Conservation (phyloP, 306 rosid genomes). For the Vicia villosa region DNA sequence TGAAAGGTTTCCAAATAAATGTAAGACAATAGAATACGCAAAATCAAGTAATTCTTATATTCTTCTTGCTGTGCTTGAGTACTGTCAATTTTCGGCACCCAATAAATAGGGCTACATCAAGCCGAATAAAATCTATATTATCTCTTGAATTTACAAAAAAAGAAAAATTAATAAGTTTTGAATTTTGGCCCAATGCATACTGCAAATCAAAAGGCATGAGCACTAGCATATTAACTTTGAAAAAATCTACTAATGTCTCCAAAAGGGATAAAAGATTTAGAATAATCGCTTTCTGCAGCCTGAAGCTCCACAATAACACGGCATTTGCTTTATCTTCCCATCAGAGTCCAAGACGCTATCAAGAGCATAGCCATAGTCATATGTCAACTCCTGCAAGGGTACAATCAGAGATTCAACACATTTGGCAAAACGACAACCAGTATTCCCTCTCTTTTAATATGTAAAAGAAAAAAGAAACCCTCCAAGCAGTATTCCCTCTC, state of each 20-base stretch:
- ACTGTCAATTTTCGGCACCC: neutral
- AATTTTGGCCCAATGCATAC: neutral
- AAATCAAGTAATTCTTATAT: neutral
- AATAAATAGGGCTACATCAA: neutral
- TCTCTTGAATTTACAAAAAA: conserved; percentile 37
- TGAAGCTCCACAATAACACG: conserved; percentile 88
- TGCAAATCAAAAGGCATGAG: neutral
- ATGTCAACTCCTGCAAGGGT: conserved; percentile 75
- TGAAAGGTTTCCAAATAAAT: neutral
- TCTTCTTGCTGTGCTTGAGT: neutral
- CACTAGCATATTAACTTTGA: neutral
- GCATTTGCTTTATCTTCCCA: conserved; percentile 78
- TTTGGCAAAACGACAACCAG: neutral
- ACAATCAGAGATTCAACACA: neutral
- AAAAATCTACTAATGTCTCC: neutral
- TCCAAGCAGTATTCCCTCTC: too few relatives aligned
- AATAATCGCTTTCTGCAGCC: conserved; percentile 78
- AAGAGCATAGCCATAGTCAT: conserved; percentile 90
- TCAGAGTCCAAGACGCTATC: conserved; percentile 80
- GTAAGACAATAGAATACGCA: neutral
- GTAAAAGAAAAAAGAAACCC: neutral
- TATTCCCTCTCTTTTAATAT: neutral
- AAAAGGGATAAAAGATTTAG: conserved; percentile 28
- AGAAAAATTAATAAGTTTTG: neutral
- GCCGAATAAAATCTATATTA: neutral